Percentiles rank a stretch among this genome's conserved stretches.
These are phyloP conservation scores for Chenopodium formosanum DNA, from an alignment of 148 eudicot genomes.

Conservation along the genomic window DNA sequence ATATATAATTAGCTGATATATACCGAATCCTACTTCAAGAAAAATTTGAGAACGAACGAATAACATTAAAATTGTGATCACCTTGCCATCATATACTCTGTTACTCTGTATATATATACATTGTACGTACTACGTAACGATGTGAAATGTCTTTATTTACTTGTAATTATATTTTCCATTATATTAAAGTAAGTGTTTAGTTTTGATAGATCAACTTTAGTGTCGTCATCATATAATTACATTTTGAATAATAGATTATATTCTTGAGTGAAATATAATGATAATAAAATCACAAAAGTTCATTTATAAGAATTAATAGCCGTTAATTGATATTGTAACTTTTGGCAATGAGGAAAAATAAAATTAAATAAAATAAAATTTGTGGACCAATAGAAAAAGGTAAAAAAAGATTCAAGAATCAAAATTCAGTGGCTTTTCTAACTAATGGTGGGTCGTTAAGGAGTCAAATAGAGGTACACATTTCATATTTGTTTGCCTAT, in stretches of 20 bases:
- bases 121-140: no score
- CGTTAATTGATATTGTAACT: not conserved
- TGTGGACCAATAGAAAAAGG: not conserved
- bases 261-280: not conserved
- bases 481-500: conserved; percentile 7
- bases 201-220: no score
- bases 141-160: no score
- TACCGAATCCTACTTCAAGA: no score
- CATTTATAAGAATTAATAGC: not conserved
- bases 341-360: not conserved
- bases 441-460: conserved; percentile 12
- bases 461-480: not conserved
- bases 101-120: no score
- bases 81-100: no score
- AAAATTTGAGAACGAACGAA: no score
- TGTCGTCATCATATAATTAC: not conserved
- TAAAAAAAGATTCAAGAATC: not conserved
- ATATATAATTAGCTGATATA: no score
- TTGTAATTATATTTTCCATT: no score
- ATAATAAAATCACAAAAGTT: not conserved
- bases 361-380: not conserved
- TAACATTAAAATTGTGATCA: no score
- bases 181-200: no score
- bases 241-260: not conserved
- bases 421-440: conserved; percentile 13